Conservation (phyloP, 768 basidiomycete genomes). For the Trametes gibbosa region DNA sequence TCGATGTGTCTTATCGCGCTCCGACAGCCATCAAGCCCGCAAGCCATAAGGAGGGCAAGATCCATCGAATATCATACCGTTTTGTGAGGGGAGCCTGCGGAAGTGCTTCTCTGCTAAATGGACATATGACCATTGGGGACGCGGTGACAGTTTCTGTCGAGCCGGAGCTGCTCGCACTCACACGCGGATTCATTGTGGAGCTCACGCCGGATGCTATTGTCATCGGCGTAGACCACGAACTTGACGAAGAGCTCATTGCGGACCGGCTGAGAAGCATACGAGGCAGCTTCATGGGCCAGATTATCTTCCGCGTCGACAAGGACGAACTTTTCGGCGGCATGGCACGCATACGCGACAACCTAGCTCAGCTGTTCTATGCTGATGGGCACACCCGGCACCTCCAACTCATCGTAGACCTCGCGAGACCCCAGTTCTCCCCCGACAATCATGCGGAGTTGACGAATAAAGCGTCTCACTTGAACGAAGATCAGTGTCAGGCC, state of each 20-base stretch:
- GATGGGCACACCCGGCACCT: conserved; percentile 68
- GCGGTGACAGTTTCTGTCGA: conserved; percentile 86
- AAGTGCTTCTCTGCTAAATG: conserved; percentile 56
- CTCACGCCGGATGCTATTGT: conserved; percentile 62
- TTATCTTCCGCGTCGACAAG: conserved; percentile 84
- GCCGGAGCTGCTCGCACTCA: conserved; percentile 79
- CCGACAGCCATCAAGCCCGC: conserved; percentile 2
- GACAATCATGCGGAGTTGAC: conserved; percentile 28
- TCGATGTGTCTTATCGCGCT: conserved; percentile 44
- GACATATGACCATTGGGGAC: conserved; percentile 77
- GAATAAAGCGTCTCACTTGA: conserved; percentile 39
- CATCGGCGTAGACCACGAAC: conserved; percentile 79
- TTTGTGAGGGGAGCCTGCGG: conserved; percentile 41
- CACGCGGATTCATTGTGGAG: conserved; percentile 78
- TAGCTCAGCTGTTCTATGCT: conserved; percentile 84
- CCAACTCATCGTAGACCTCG: conserved; percentile 79
- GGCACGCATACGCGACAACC: conserved; percentile 85
- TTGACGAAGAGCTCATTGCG: conserved; percentile 50
- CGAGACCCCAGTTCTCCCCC: conserved; percentile 57
- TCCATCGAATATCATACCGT: conserved; percentile 77
- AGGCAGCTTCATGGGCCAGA: conserved; percentile 22
- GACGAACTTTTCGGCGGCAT: conserved; percentile 89
- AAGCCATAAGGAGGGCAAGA: conserved; percentile 44
- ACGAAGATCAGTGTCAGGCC: conserved; percentile 69
- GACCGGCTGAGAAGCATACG: conserved; percentile 29